These are phyloP conservation scores for Spironucleus salmonicida DNA, from an alignment of 208 protist species.

Conservation along the genomic window DNA sequence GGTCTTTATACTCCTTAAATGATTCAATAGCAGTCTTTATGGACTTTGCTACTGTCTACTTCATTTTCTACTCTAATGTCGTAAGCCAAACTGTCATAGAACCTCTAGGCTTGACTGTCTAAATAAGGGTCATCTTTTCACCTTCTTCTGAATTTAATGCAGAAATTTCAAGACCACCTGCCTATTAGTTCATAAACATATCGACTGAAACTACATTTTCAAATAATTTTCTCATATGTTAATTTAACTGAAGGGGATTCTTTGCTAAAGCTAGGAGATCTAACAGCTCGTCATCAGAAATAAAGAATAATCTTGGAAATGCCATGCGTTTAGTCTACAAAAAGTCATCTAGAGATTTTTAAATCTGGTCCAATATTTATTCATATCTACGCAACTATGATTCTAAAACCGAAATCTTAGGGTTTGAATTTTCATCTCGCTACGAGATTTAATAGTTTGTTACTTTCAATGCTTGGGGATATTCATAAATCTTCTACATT, in stretches of 20 bases:
- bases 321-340: constrained; percentile 76
- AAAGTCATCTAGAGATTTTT: constrained; percentile 80
- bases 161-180: constrained; percentile 58
- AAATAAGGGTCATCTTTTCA: constrained; percentile 34
- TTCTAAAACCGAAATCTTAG: constrained; percentile 59
- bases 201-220: constrained; percentile 64
- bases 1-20: constrained; percentile 41
- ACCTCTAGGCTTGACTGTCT: constrained; percentile 22
- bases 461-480: constrained; percentile 66
- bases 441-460: neutral
- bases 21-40: neutral
- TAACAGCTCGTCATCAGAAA: constrained; percentile 83
- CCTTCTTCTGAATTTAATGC: constrained; percentile 37
- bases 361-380: constrained; percentile 67
- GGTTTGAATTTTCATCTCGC: neutral
- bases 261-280: constrained; percentile 74
- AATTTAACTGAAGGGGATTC: constrained; percentile 74
- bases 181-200: constrained; percentile 23
- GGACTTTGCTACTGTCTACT: constrained; percentile 50
- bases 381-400: constrained; percentile 67
- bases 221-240: constrained; percentile 80
- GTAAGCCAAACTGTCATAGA: constrained; percentile 69
- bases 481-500: constrained; percentile 46
- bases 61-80: constrained; percentile 73
- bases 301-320: constrained; percentile 92